These are phyloP conservation scores for Paecilomyces formosus DNA, from an alignment of 2,329 filamentous ascomycete species.

Conservation along the genomic window DNA sequence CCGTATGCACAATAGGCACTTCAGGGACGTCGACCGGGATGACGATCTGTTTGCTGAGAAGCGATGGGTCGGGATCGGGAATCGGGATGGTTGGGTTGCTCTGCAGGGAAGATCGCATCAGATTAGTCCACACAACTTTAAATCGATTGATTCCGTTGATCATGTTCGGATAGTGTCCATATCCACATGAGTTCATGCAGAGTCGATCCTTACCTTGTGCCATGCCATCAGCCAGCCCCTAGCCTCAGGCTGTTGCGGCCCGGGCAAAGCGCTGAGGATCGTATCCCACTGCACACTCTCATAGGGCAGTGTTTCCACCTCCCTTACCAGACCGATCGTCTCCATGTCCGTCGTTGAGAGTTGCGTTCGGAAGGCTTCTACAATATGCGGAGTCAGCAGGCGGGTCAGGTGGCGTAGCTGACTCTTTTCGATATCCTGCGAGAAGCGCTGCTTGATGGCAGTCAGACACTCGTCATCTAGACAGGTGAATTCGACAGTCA, in stretches of 20 bases:
- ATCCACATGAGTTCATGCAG: not conserved
- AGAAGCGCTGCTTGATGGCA: conserved; percentile 41
- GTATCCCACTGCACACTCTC: conserved; percentile 48
- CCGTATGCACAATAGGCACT: conserved; percentile 74
- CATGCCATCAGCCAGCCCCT: conserved; percentile 48
- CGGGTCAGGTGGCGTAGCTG: conserved; percentile 40
- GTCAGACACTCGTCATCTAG: conserved; percentile 64
- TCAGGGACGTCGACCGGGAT: conserved; percentile 88
- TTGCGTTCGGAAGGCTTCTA: conserved; percentile 37
- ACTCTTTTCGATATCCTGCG: conserved; percentile 39
- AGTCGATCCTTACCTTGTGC: conserved; percentile 43
- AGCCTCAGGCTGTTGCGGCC: conserved; percentile 35
- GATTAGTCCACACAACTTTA: not conserved
- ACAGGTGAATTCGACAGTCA: conserved; percentile 69
- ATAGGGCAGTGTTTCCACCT: conserved; percentile 46
- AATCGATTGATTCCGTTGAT: not conserved
- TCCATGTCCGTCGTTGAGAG: conserved; percentile 46
- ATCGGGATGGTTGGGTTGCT: conserved; percentile 25
- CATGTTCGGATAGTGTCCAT: not conserved
- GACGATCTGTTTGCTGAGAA: conserved; percentile 57
- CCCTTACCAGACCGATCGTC: conserved; percentile 45
- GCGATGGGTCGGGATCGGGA: conserved; percentile 18
- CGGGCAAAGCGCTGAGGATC: conserved; percentile 45
- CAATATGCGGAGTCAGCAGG: conserved; percentile 46
- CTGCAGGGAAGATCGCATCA: conserved; percentile 11